Evolutionary conservation across 2,329 filamentous ascomycete genomes (phyloP).

Genomic region (Talaromyces sp.): DNA sequence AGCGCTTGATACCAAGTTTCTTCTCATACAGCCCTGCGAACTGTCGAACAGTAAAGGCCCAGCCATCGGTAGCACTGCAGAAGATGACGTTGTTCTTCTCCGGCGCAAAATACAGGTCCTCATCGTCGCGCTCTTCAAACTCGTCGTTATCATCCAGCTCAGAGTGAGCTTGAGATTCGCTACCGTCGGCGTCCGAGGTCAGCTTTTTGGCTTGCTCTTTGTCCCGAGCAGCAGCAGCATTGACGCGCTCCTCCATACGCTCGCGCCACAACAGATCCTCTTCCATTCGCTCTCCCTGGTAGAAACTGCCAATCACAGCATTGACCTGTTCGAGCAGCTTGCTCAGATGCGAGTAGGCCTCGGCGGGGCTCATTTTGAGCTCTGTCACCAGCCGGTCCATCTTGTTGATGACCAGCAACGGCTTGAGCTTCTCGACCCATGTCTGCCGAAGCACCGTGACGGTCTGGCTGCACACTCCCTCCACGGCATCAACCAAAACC

Average conservation of each 20-base stretch:
- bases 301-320: constrained; percentile 94
- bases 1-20: constrained; percentile 90
- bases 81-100: constrained; percentile 99
- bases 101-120: constrained; percentile 95
- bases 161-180: constrained; percentile 46
- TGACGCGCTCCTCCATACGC: constrained; percentile 79
- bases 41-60: constrained; percentile 94
- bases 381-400: constrained; percentile 94
- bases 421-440: constrained; percentile 93
- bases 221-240: constrained; percentile 62
- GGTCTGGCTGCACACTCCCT: constrained; percentile 97
- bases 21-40: constrained; percentile 93
- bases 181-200: constrained; percentile 34
- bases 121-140: constrained; percentile 89
- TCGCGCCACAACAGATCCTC: constrained; percentile 96
- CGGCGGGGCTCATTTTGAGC: constrained; percentile 82
- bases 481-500: constrained; percentile 91
- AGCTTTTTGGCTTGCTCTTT: constrained; percentile 38
- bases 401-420: constrained; percentile 94
- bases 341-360: constrained; percentile 84
- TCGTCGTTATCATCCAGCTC: constrained; percentile 40
- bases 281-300: constrained; percentile 97
- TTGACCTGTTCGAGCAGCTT: constrained; percentile 94
- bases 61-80: constrained; percentile 95
- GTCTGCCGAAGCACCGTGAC: constrained; percentile 93